Conservation (phyloP, 2,329 filamentous ascomycete species). For the Trichoderma breve region DNA sequence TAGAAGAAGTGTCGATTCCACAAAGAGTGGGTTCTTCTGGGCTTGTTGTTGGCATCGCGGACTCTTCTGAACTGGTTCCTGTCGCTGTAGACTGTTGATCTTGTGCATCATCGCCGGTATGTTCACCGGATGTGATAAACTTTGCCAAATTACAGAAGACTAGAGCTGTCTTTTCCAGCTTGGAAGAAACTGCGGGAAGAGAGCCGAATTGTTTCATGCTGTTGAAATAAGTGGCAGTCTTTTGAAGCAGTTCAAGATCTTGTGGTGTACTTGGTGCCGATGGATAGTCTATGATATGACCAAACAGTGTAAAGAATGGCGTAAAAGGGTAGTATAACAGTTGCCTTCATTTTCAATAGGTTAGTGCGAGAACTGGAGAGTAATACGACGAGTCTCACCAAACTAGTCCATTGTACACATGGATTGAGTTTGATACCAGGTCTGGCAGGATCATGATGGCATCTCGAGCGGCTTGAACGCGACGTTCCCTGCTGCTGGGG, state of each 20-base stretch:
- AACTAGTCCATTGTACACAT: slow-evolving; percentile 18
- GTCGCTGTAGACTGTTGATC: neutral
- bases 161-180: neutral
- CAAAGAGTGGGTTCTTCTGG: neutral
- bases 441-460: slow-evolving; percentile 3
- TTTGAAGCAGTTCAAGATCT: neutral
- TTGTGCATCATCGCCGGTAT: neutral
- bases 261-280: neutral
- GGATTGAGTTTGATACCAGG: slow-evolving; percentile 7
- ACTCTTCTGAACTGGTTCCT: neutral
- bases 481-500: neutral
- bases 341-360: neutral
- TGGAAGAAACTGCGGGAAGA: neutral
- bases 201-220: slow-evolving; percentile 2
- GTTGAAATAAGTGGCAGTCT: slow-evolving; percentile 6
- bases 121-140: neutral
- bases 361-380: neutral
- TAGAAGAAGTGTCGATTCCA: neutral
- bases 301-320: slow-evolving; percentile 11
- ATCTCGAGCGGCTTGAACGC: neutral
- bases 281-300: neutral
- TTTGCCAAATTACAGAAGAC: neutral
- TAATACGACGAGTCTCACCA: neutral
- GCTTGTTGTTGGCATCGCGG: neutral
- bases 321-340: slow-evolving; percentile 15